These are phyloP conservation scores for Yamadazyma insecticola DNA, from an alignment of 805 yeast species.

Conservation along the genomic window DNA sequence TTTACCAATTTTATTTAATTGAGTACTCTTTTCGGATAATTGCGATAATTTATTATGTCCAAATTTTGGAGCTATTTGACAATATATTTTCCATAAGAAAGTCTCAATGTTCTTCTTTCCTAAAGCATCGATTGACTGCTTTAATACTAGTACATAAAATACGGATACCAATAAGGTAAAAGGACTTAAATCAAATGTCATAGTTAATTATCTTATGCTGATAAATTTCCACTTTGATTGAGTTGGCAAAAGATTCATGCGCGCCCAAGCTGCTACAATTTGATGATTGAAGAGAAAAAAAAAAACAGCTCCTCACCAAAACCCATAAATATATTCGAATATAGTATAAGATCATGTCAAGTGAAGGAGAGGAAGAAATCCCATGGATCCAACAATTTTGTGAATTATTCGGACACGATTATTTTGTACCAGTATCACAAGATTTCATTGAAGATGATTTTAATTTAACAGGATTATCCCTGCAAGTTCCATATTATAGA, in stretches of 20 bases:
- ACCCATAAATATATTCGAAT: neutral
- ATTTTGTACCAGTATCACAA: slow-evolving; percentile 84
- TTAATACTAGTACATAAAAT: slow-evolving; percentile 30
- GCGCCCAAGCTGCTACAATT: no score
- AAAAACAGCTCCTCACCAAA: neutral
- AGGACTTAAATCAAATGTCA: slow-evolving; percentile 26
- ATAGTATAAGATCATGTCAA: slow-evolving; percentile 27
- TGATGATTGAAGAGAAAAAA: neutral
- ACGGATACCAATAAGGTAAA: slow-evolving; percentile 29
- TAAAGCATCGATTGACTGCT: slow-evolving; percentile 31
- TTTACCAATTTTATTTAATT: slow-evolving; percentile 44
- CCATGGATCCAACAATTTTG: slow-evolving; percentile 85
- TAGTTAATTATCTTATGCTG: neutral
- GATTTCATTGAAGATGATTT: slow-evolving; percentile 96
- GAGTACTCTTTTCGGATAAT: slow-evolving; percentile 26
- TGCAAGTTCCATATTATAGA: slow-evolving; percentile 83
- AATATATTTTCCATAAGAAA: slow-evolving; percentile 34
- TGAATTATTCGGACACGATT: slow-evolving; percentile 77
- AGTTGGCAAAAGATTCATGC: no score
- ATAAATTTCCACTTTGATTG: no score
- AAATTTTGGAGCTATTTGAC: slow-evolving; percentile 24
- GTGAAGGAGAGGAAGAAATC: slow-evolving; percentile 51
- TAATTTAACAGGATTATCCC: slow-evolving; percentile 83
- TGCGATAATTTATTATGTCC: slow-evolving; percentile 27
- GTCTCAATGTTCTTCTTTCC: slow-evolving; percentile 32